Conservation (phyloP, 129 eudicot species). For the Arctium minus region DNA sequence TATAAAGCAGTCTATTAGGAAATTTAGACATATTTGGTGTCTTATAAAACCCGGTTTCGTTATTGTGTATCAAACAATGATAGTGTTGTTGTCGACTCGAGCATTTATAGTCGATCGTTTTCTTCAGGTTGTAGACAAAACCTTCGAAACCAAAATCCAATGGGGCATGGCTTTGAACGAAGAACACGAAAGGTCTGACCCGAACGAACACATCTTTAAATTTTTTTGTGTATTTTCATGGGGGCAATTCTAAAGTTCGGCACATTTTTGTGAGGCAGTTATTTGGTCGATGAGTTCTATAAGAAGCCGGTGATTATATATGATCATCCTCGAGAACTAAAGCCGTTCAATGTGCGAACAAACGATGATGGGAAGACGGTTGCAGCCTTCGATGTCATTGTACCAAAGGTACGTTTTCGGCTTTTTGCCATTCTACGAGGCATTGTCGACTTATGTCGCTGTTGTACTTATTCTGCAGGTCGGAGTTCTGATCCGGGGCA, state of each 20-base stretch:
- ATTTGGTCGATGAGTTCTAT: slow-evolving; percentile 69
- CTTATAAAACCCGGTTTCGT: neutral
- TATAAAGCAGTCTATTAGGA: no score
- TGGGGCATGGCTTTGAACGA: slow-evolving; percentile 62
- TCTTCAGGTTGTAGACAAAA: slow-evolving; percentile 51
- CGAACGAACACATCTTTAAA: neutral
- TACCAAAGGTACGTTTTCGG: slow-evolving; percentile 61
- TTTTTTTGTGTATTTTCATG: neutral
- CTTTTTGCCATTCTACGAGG: neutral
- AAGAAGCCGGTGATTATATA: slow-evolving; percentile 63
- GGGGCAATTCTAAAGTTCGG: neutral
- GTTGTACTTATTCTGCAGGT: slow-evolving; percentile 39
- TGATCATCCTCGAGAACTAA: slow-evolving; percentile 66
- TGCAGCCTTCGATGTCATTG: slow-evolving; percentile 69
- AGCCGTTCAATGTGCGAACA: slow-evolving; percentile 66
- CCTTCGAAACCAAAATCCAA: slow-evolving; percentile 41
- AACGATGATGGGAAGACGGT: slow-evolving; percentile 84
- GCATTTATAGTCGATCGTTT: neutral
- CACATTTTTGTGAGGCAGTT: slow-evolving; percentile 34
- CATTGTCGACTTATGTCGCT: neutral
- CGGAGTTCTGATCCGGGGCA: slow-evolving; percentile 78
- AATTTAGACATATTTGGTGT: neutral
- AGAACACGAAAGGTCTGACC: slow-evolving; percentile 77
- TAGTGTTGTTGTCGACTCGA: neutral
- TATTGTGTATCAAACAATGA: neutral